phyloP scores from a whole-genome alignment of 768 basidiomycete genomes.

The Termitomyces sp. region DNA sequence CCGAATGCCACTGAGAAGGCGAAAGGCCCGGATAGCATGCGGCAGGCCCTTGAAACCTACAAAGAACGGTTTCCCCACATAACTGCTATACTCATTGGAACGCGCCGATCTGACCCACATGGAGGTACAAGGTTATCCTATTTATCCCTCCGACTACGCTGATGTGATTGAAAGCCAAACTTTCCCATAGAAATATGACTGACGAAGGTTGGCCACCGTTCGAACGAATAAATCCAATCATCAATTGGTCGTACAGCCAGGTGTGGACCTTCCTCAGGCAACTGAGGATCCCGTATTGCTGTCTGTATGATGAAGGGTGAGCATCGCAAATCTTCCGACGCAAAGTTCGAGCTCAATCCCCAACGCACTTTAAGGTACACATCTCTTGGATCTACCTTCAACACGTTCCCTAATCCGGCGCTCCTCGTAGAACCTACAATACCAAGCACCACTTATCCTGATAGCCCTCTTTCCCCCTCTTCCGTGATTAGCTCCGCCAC shows the following conservation, averaged over 20 bases:
- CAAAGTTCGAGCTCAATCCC: not conserved
- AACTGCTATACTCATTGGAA: slow-evolving; percentile 84
- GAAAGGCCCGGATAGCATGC: slow-evolving; percentile 70
- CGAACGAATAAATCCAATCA: slow-evolving; percentile 90
- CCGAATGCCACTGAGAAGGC: slow-evolving; percentile 39
- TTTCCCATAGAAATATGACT: slow-evolving; percentile 71
- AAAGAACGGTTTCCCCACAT: slow-evolving; percentile 60
- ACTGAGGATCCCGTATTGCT: slow-evolving; percentile 80
- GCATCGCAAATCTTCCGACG: slow-evolving; percentile 17
- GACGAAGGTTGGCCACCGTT: slow-evolving; percentile 88
- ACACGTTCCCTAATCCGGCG: slow-evolving; percentile 91
- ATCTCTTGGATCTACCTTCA: slow-evolving; percentile 91
- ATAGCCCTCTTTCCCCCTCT: slow-evolving; percentile 15
- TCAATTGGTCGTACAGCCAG: slow-evolving; percentile 89
- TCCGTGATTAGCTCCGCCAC: slow-evolving; percentile 19
- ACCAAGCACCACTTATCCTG: slow-evolving; percentile 4
- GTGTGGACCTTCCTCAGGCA: slow-evolving; percentile 84
- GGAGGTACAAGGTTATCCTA: slow-evolving; percentile 56
- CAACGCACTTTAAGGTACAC: slow-evolving; percentile 66
- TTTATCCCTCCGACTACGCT: not conserved
- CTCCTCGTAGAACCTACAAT: slow-evolving; percentile 37
- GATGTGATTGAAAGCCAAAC: slow-evolving; percentile 41
- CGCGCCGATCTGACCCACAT: slow-evolving; percentile 85
- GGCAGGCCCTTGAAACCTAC: slow-evolving; percentile 68
- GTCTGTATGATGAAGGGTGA: slow-evolving; percentile 87